phyloP scores from a whole-genome alignment of 2,329 filamentous ascomycete species.

The Aspergillus tubingensis region DNA sequence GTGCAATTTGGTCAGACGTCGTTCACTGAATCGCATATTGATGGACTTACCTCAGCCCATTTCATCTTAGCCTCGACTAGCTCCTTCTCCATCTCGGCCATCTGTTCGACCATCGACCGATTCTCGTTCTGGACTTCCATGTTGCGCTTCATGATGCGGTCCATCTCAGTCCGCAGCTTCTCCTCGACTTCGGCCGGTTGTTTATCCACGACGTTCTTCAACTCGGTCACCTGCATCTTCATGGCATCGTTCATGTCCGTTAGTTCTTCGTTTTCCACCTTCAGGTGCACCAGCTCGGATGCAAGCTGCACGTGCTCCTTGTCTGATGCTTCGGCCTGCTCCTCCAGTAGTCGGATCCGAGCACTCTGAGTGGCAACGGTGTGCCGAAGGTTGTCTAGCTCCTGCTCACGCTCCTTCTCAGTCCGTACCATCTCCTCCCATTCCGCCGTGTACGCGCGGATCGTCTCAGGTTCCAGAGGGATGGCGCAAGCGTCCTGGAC shows the following conservation, averaged over 20 bases:
- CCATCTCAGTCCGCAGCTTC: slow-evolving; percentile 79
- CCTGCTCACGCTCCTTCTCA: slow-evolving; percentile 79
- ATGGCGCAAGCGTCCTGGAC: slow-evolving; percentile 90
- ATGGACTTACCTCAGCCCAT: slow-evolving; percentile 78
- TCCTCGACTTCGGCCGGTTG: slow-evolving; percentile 88
- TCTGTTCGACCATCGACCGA: slow-evolving; percentile 79
- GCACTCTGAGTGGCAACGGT: slow-evolving; percentile 68
- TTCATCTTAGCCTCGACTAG: slow-evolving; percentile 92
- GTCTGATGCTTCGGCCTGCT: slow-evolving; percentile 84
- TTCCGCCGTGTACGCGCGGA: slow-evolving; percentile 78
- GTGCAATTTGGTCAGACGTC: slow-evolving; percentile 12
- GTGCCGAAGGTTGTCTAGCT: slow-evolving; percentile 72
- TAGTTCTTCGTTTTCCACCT: slow-evolving; percentile 89
- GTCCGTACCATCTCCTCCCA: slow-evolving; percentile 89
- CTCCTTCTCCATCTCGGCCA: slow-evolving; percentile 88
- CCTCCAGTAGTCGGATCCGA: slow-evolving; percentile 81
- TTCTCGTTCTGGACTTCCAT: slow-evolving; percentile 94
- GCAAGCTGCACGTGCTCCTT: slow-evolving; percentile 87
- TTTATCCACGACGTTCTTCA: slow-evolving; percentile 82
- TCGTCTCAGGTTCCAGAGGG: slow-evolving; percentile 77
- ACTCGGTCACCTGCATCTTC: slow-evolving; percentile 78
- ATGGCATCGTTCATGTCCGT: slow-evolving; percentile 87
- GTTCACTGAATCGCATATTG: neutral
- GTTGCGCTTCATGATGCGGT: slow-evolving; percentile 88
- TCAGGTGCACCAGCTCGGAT: slow-evolving; percentile 85